Base-by-base conservation (phyloP, 2,329 filamentous ascomycete genomes). In the Didymella segeticola region DNA sequence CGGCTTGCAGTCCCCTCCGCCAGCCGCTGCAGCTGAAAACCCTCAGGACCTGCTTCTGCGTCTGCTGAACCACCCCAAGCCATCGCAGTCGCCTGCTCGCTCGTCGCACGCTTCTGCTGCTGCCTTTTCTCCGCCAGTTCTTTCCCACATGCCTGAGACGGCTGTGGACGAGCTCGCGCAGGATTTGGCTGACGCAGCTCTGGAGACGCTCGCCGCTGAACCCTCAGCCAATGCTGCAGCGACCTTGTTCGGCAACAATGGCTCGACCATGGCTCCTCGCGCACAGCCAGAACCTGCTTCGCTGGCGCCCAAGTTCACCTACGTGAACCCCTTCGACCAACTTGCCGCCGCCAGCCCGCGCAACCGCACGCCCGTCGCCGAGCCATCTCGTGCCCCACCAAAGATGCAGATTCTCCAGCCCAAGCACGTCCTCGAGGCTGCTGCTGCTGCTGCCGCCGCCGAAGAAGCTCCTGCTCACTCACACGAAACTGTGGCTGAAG, bases 31-130 rank as follows among this genome's bases (percentile, higher is more conserved):
- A 30, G 60, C 72, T 39, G 82, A 86, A 39, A 88, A 91, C 72
- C 90, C 92, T 4, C 90, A 96, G 74, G 88, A 93, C 60, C 90
- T 95, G 69, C 81, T 99, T 41, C 85, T 98, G 58, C 89, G 91
- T 65, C 81, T 98, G 53, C 83, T 99, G 60, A 95, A 92, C 68
- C 87, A 89, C 42, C 87, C 89, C 46, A 92, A 77, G 62, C 74
- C 74, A 3, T 57, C 73, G 48, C 73, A 65, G 66, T 64, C 63
- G 26, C 69, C 71, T 47, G 60, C 54, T 33, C 63, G 63, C 42
- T 66, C 64, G 2, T 62, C 67, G 41, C 62, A 61, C 19, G 64
- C 64, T 22, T 67, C 68, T 31, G 55, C 60, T 22, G 58, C 66
- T n/a, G 60, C 65, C 45, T 66, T 70, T 50, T 67, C 68, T 26